Percentiles rank a stretch among this genome's conserved stretches.
Evolutionary conservation across 2,329 filamentous ascomycete species (phyloP).

Genomic region (Herpotrichia juniperi): DNA sequence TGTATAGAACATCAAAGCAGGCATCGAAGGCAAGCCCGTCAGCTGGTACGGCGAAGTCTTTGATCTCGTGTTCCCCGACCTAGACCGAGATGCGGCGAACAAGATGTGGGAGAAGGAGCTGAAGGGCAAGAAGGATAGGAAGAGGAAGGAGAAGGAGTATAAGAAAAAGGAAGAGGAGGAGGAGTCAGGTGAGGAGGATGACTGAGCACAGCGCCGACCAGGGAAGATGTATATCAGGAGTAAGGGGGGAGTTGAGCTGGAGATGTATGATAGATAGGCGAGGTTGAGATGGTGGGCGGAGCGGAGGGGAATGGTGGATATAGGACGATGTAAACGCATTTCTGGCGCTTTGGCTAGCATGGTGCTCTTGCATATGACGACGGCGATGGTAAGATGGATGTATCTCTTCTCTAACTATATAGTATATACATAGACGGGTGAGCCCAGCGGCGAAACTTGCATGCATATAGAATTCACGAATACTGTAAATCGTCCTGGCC

Average conservation of each 20-base stretch:
- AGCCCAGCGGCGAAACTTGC: no score
- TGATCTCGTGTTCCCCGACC: constrained; percentile 81
- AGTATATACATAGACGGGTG: no score
- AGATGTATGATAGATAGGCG: constrained; percentile 7
- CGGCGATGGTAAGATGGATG: no score
- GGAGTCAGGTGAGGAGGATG: constrained; percentile 38
- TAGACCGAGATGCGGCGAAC: constrained; percentile 77
- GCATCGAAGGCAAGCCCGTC: constrained; percentile 88
- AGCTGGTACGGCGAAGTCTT: constrained; percentile 96
- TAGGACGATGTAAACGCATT: not conserved
- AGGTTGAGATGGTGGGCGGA: not conserved
- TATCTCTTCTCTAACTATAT: no score
- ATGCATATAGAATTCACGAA: no score
- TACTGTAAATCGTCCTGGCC: no score
- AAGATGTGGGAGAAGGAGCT: constrained; percentile 71
- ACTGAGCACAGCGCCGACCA: no score
- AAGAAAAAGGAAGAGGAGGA: constrained; percentile 55
- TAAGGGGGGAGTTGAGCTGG: not conserved
- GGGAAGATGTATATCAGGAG: no score
- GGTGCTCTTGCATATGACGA: no score
- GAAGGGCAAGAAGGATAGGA: constrained; percentile 42
- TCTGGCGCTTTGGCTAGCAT: no score
- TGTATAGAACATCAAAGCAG: constrained; percentile 92
- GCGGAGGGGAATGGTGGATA: not conserved
- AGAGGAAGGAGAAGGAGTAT: constrained; percentile 38